Base-by-base conservation (phyloP, 257 asterid genomes). In the Primulina eburnea region DNA sequence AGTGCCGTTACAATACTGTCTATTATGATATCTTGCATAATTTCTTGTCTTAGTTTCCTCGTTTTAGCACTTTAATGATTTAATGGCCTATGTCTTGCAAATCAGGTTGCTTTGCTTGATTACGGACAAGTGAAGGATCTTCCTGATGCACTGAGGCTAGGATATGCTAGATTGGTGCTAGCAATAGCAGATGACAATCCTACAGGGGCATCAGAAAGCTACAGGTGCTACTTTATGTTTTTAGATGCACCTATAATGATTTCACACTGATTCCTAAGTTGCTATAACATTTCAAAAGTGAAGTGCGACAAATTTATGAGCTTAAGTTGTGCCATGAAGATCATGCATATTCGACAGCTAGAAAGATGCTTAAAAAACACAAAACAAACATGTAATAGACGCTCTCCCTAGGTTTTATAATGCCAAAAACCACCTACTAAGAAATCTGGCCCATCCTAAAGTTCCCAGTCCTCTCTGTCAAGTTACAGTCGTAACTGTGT, bases 71-170 rank as follows among this genome's bases (percentile, higher is more conserved):
- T 58, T 72, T 60, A 33, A 34, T 20, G 28, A 68, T 43, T n/a
- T 24, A 68, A 34, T 40, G 32, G 4, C 7, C 58, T 40, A 4
- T 60, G 60, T 66, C 71, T 70, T 26, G 60, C 59, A 53, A 56
- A 64, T 71, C 77, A 94, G 99, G 99, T 91, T 75, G 97, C 97
- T 3, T 84, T 94, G 84, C 96, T 94, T 67, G 99, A 94, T 78
- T 94, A 91, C 6, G 99, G 99, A 74, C 99, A 94, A 94, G 99
- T 94, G 84, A 94, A 94, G 93, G 96, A 89, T 80, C 96, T 94
- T 60, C 99, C 97, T 68, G 90, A 94, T 57, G 68, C 73, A 74
- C 75, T 94, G 80, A 85, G 97, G 87, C 89, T 94, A 38, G 97
- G 97, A 73, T 94, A 89, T 82, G 99, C 97, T 71, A 82, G 83